phyloP scores from a whole-genome alignment of 768 basidiomycete species.

The Rhizopogon roseolus region DNA sequence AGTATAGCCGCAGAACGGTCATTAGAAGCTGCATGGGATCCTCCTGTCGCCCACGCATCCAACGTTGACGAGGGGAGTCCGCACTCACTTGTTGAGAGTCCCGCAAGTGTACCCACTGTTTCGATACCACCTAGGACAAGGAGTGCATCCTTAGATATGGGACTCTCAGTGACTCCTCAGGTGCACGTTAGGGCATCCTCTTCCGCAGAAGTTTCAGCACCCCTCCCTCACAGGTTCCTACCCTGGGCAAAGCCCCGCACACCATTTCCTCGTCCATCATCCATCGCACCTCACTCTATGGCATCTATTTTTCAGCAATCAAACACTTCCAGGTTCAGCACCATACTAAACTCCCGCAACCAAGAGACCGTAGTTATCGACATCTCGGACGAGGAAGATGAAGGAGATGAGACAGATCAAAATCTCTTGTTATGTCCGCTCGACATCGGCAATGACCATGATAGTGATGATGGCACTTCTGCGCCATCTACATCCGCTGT shows the following conservation, averaged over 20 bases:
- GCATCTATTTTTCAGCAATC: conserved; percentile 1
- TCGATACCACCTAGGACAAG: background rate
- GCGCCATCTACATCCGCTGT: background rate
- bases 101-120: conserved; percentile 3
- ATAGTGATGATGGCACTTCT: background rate
- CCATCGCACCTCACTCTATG: background rate
- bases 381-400: conserved; percentile 25
- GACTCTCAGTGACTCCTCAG: background rate
- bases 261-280: background rate
- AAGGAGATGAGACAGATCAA: conserved; percentile 11
- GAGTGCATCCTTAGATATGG: background rate
- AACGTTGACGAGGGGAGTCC: background rate
- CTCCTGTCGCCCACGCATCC: background rate
- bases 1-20: conserved; percentile 1
- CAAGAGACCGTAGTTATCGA: conserved; percentile 25
- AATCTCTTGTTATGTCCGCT: background rate
- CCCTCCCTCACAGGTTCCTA: background rate
- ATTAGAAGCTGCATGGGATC: background rate
- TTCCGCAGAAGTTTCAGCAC: conserved; percentile 7
- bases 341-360: conserved; percentile 15
- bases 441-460: background rate
- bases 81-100: background rate
- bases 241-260: background rate
- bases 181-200: background rate
- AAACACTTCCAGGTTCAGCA: conserved; percentile 22